These are phyloP conservation scores for Amanita exitialis DNA, from an alignment of 768 basidiomycete species.

Conservation along the genomic window DNA sequence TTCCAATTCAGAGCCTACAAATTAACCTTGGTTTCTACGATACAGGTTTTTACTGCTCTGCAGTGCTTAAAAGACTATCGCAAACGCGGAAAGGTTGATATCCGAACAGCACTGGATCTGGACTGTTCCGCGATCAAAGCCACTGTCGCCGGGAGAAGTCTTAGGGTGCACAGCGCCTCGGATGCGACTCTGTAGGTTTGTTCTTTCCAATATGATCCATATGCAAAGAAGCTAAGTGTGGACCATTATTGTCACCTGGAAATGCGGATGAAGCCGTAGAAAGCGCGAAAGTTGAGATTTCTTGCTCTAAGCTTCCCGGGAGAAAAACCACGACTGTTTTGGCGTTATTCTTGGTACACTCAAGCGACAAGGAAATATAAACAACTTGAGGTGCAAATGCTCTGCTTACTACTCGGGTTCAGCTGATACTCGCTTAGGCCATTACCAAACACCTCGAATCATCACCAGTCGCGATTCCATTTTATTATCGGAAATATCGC, in stretches of 20 bases:
- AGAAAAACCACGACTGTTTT: constrained; percentile 27
- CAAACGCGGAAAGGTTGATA: no score
- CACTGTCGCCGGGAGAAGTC: constrained; percentile 93
- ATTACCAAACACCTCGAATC: constrained; percentile 61
- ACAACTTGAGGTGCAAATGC: constrained; percentile 58
- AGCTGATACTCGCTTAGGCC: constrained; percentile 31
- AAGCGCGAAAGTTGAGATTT: constrained; percentile 63
- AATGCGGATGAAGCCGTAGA: constrained; percentile 80
- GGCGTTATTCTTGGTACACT: constrained; percentile 91
- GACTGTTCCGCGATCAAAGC: constrained; percentile 86
- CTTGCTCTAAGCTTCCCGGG: not conserved
- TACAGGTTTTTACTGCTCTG: constrained; percentile 92
- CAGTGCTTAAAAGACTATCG: constrained; percentile 80
- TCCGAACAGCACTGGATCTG: no score
- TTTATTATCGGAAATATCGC: constrained; percentile 91
- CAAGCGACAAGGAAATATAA: constrained; percentile 85
- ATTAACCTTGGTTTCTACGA: constrained; percentile 90
- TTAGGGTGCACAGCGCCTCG: constrained; percentile 93
- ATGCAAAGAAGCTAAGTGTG: constrained; percentile 92
- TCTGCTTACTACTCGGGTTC: not conserved
- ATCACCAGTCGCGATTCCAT: constrained; percentile 55
- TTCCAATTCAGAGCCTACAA: constrained; percentile 38
- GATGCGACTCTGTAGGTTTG: constrained; percentile 84
- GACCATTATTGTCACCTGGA: constrained; percentile 85
- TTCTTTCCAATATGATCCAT: constrained; percentile 90